Evolutionary conservation across 108 stramenopile genomes (phyloP), one percentile per base, ranked within the genome.

Genomic region (Mediolabrus comicus): DNA sequence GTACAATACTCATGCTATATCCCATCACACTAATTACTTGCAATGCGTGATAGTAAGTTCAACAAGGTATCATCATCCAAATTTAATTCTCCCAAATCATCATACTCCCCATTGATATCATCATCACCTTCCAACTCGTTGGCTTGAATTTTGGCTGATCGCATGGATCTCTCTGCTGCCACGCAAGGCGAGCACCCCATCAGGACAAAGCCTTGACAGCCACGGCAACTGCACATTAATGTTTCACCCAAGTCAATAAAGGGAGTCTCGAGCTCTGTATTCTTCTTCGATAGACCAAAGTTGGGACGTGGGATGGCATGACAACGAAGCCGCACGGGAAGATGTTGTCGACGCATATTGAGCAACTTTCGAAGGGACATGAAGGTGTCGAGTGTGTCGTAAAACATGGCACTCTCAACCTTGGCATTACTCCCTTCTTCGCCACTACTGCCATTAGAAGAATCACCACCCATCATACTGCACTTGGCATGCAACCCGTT

Each of bases 101-200:
- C 70, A 25, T 90, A 39, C 25, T 83, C 86, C 32, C 74, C 77
- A 60, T 93, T 86, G 30, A 93, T 62, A 28, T 90, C 89, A 35
- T 75, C 85, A 7, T 77, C 67, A 9, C 79, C 75, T 46, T 85
- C 87, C 34, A 70, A 52, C 13, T 80, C 63, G 3, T 74, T 83
- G 24, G 63, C 72, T 29, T 77, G 52, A 16, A 73, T 65, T 28
- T 54, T 70, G 0, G 70, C 57, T 0, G 87, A 87, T 3, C 63
- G 62, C 16, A 59, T 75, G n/a, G 87, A 80, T 31, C 87, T 72
- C 25, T 94, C 90, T 2, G 92, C 92, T 1, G 92, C 90, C 10
- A 94, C 90, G 74, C 90, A 91, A n/a, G 92, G 92, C 65, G 81
- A 81, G 63, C 92, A 91, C 10, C 90, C 92, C 92, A 94, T 94